phyloP scores from a whole-genome alignment of 176 grass and related monocot species.

The Metroxylon sagu region DNA sequence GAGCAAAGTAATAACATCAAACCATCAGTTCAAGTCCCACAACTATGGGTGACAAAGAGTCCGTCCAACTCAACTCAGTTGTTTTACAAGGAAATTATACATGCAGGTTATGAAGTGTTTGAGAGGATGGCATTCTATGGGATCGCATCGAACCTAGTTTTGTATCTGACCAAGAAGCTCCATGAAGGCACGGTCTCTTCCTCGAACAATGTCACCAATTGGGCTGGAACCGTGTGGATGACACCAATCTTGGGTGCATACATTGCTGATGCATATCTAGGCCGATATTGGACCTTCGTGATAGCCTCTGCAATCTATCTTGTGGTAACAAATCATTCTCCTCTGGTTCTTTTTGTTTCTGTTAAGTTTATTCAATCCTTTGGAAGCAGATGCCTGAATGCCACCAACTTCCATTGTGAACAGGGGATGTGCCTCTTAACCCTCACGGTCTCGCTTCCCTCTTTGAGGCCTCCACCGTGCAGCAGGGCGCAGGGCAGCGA shows the following conservation, averaged over 20 bases:
- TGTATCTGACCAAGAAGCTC: constrained; percentile 14
- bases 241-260: constrained; percentile 17
- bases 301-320: constrained; percentile 11
- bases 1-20: too few species aligned
- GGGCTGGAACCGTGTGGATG: constrained; percentile 20
- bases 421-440: constrained; percentile 16
- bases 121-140: constrained; percentile 25
- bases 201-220: constrained; percentile 23
- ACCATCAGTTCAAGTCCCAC: too few species aligned
- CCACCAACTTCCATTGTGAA: too few species aligned
- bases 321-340: background rate
- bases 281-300: constrained; percentile 20
- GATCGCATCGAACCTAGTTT: constrained; percentile 9
- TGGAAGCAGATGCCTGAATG: background rate
- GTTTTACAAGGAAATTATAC: too few species aligned
- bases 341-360: too few species aligned
- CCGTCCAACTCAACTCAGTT: too few species aligned
- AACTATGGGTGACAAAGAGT: too few species aligned
- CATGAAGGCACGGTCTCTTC: constrained; percentile 15
- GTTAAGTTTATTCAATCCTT: too few species aligned
- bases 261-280: constrained; percentile 17
- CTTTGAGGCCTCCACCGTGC: constrained; percentile 5
- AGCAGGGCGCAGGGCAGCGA: background rate
- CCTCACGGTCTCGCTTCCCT: constrained; percentile 2
- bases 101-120: constrained; percentile 18